A percentile compares a stretch with the other conserved stretches of the same genome.
Evolutionary conservation across 805 yeast genomes (phyloP).

Genomic region (Teunomyces kruisii): DNA sequence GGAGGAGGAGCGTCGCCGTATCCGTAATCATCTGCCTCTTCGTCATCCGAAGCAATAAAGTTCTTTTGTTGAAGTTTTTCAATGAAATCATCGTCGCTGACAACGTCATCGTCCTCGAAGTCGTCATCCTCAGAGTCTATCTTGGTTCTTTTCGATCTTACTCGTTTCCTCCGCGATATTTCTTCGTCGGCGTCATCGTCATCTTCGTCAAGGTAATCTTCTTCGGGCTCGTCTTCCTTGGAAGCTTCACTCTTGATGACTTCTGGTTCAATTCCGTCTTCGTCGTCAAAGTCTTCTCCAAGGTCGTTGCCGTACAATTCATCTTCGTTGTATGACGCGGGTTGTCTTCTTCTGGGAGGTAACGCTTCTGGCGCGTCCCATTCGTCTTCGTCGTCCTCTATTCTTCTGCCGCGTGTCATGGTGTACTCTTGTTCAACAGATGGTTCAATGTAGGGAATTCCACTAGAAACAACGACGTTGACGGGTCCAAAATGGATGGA

Average conservation of each 20-base stretch:
- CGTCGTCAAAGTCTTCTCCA: conserved; percentile 14
- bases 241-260: conserved; percentile 2
- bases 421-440: not conserved
- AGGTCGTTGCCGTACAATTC: conserved; percentile 30
- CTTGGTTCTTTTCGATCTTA: conserved; percentile 3
- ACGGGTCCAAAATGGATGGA: not conserved
- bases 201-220: conserved; percentile 9
- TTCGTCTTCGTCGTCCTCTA: conserved; percentile 18
- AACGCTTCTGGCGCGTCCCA: conserved; percentile 13
- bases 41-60: conserved; percentile 41
- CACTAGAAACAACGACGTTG: too few relatives aligned
- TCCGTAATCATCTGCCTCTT: conserved; percentile 21
- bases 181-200: conserved; percentile 18
- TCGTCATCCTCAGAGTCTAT: conserved; percentile 21
- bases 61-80: conserved; percentile 30
- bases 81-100: conserved; percentile 22
- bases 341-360: conserved; percentile 13
- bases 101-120: conserved; percentile 14
- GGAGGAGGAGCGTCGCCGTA: conserved; percentile 13
- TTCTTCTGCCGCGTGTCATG: not conserved
- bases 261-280: not conserved
- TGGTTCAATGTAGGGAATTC: too few relatives aligned
- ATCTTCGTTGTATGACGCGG: conserved; percentile 18
- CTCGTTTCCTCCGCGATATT: conserved; percentile 9
- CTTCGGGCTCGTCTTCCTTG: conserved; percentile 1